Evolutionary conservation across 1,284 basidiomycete genomes (phyloP).

Genomic region (Sparassis latifolia): DNA sequence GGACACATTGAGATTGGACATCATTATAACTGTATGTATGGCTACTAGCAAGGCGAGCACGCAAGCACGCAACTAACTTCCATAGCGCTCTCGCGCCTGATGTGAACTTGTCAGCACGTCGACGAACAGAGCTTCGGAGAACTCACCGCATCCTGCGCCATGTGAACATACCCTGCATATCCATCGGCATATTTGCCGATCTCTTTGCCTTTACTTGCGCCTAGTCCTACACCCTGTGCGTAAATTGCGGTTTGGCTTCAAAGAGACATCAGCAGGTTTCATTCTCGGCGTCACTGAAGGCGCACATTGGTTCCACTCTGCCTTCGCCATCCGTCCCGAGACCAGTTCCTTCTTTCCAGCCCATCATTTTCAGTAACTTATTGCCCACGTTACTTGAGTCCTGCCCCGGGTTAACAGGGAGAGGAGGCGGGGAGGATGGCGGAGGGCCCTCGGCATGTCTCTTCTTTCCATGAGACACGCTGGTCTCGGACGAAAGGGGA

Average conservation of each 20-base stretch:
- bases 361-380: constrained; percentile 91
- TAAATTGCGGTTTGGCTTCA: constrained; percentile 76
- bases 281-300: constrained; percentile 2
- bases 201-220: constrained; percentile 83
- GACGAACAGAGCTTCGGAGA: background rate
- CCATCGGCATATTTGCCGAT: constrained; percentile 70
- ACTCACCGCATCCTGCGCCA: constrained; percentile 59
- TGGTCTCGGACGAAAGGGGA: constrained; percentile 41
- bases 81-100: constrained; percentile 27
- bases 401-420: constrained; percentile 58
- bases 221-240: constrained; percentile 79
- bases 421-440: constrained; percentile 54
- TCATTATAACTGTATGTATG: no score
- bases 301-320: constrained; percentile 79
- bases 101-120: background rate
- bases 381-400: constrained; percentile 85
- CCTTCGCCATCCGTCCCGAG: constrained; percentile 78
- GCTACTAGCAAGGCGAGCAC: no score
- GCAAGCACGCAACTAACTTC: constrained; percentile 1
- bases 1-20: no score
- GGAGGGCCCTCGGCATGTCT: constrained; percentile 57
- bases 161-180: constrained; percentile 65
- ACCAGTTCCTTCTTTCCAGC: constrained; percentile 88
- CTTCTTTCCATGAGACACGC: constrained; percentile 28
- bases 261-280: constrained; percentile 1